These are phyloP conservation scores for Thraustochytrium striatum DNA, from an alignment of 352 stramenopile genomes.

Conservation along the genomic window DNA sequence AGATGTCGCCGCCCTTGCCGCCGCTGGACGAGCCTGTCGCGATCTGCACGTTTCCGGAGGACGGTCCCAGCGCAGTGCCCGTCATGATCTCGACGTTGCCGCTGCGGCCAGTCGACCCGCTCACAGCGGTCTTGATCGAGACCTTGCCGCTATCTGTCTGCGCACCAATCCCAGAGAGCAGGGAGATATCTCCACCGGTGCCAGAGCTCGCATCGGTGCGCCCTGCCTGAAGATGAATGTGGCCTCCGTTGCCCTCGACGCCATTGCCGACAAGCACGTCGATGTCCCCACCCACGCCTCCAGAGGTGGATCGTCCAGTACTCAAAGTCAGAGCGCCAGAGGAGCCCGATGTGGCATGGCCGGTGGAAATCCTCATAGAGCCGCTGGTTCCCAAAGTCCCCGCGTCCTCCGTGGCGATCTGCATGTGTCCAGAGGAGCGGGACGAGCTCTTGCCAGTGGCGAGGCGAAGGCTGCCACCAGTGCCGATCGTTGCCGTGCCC, in stretches of 20 bases:
- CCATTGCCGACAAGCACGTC: slow-evolving; percentile 30
- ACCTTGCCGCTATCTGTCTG: slow-evolving; percentile 50
- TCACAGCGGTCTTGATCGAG: slow-evolving; percentile 15
- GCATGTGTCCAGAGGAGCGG: slow-evolving; percentile 70
- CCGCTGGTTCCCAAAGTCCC: slow-evolving; percentile 71
- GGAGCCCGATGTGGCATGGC: slow-evolving; percentile 60
- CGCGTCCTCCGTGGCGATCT: slow-evolving; percentile 67
- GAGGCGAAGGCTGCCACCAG: slow-evolving; percentile 62
- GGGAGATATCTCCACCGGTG: slow-evolving; percentile 65
- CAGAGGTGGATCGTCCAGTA: slow-evolving; percentile 2
- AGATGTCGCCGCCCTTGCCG: slow-evolving; percentile 59
- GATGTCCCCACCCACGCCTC: slow-evolving; percentile 45
- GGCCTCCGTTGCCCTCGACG: slow-evolving; percentile 22
- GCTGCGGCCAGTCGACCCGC: slow-evolving; percentile 49
- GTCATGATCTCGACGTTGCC: slow-evolving; percentile 59
- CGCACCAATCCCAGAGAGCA: slow-evolving; percentile 63
- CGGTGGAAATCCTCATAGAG: slow-evolving; percentile 64
- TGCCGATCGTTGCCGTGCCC: slow-evolving; percentile 61
- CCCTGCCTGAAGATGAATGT: slow-evolving; percentile 22
- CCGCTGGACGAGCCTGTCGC: slow-evolving; percentile 56
- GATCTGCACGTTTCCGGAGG: slow-evolving; percentile 58
- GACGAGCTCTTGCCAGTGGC: slow-evolving; percentile 56
- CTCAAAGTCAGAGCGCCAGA: slow-evolving; percentile 63
- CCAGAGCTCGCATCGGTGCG: slow-evolving; percentile 52
- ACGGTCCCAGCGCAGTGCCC: slow-evolving; percentile 51